Evolutionary conservation across 2,329 filamentous ascomycete genomes (phyloP).

Genomic region (Grosmannia serpens): DNA sequence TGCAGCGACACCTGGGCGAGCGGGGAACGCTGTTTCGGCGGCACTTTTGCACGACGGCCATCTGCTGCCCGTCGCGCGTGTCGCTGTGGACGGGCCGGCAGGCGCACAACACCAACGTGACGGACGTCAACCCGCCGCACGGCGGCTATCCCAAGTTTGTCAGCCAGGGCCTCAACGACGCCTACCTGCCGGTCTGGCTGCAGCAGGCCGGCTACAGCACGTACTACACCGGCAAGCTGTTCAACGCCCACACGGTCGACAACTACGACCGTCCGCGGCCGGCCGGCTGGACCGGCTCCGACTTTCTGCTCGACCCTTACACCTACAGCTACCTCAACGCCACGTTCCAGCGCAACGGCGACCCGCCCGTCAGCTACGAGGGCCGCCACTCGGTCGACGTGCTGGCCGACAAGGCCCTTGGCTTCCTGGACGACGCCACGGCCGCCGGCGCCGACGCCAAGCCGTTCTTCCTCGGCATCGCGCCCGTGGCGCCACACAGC

Average conservation of each 20-base stretch:
- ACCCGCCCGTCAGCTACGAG: slow-evolving; percentile 41
- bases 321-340: slow-evolving; percentile 55
- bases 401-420: slow-evolving; percentile 44
- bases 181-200: slow-evolving; percentile 62
- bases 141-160: slow-evolving; percentile 58
- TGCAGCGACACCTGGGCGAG: slow-evolving; percentile 31
- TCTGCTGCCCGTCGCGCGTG: slow-evolving; percentile 59
- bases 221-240: slow-evolving; percentile 63
- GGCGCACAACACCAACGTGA: slow-evolving; percentile 62
- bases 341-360: slow-evolving; percentile 41
- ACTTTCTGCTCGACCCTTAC: slow-evolving; percentile 47
- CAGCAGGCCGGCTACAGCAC: slow-evolving; percentile 57
- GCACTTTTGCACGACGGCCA: slow-evolving; percentile 54
- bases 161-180: slow-evolving; percentile 50
- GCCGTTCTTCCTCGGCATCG: slow-evolving; percentile 57
- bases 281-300: slow-evolving; percentile 46
- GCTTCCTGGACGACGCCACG: slow-evolving; percentile 50
- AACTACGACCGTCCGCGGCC: slow-evolving; percentile 50
- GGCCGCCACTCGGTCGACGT: slow-evolving; percentile 46
- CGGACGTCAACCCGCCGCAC: slow-evolving; percentile 42
- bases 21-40: slow-evolving; percentile 48
- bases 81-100: slow-evolving; percentile 53
- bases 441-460: slow-evolving; percentile 27
- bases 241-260: slow-evolving; percentile 48
- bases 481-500: slow-evolving; percentile 56